phyloP scores from a whole-genome alignment of 495 filamentous ascomycete species.

The Trichoderma orchidacearum region DNA sequence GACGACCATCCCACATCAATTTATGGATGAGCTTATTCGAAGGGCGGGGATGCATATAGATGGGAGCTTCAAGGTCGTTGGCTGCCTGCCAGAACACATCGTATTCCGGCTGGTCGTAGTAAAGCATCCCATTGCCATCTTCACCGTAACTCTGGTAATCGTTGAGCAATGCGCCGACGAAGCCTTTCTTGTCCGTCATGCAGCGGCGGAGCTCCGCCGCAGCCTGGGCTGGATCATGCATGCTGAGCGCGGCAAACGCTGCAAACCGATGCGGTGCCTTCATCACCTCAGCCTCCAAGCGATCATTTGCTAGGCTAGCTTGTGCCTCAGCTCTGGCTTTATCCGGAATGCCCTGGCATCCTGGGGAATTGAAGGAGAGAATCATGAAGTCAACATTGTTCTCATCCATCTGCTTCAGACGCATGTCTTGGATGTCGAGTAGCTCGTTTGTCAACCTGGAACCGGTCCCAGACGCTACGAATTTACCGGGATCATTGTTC shows the following conservation, averaged over 20 bases:
- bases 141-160: slow-evolving; percentile 30
- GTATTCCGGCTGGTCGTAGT: slow-evolving; percentile 31
- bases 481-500: slow-evolving; percentile 9
- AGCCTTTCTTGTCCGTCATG: slow-evolving; percentile 25
- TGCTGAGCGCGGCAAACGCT: slow-evolving; percentile 40
- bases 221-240: slow-evolving; percentile 29
- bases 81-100: slow-evolving; percentile 32
- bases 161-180: slow-evolving; percentile 43
- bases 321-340: slow-evolving; percentile 8
- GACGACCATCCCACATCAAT: slow-evolving; percentile 18
- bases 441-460: slow-evolving; percentile 8
- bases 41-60: slow-evolving; percentile 43
- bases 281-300: slow-evolving; percentile 34
- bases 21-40: slow-evolving; percentile 25
- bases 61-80: slow-evolving; percentile 37
- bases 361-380: slow-evolving; percentile 12
- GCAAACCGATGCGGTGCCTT: slow-evolving; percentile 32
- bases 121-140: slow-evolving; percentile 15
- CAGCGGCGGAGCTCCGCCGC: slow-evolving; percentile 34
- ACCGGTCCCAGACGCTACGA: slow-evolving; percentile 10
- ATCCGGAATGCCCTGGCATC: slow-evolving; percentile 9
- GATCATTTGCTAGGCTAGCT: slow-evolving; percentile 32
- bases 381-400: slow-evolving; percentile 15
- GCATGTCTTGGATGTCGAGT: slow-evolving; percentile 12
- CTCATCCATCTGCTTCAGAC: slow-evolving; percentile 12